Evolutionary conservation across 768 basidiomycete species (phyloP).

Genomic region (Trametopsis cervina): DNA sequence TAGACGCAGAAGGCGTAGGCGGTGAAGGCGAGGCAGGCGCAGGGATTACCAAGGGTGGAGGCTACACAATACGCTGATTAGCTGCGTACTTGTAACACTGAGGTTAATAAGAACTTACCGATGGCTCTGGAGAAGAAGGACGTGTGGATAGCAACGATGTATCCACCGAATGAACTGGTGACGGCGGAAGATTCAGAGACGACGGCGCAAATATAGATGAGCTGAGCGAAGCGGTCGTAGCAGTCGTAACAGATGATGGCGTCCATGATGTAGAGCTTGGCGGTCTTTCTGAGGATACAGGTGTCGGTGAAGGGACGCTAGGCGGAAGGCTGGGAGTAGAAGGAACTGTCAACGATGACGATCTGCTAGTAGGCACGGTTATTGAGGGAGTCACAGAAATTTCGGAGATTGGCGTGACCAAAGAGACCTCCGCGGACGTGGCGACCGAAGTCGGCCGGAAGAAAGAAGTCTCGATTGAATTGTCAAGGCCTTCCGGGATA

Average conservation of each 20-base stretch:
- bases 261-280: background rate
- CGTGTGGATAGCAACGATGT: slow-evolving; percentile 2
- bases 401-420: slow-evolving; percentile 21
- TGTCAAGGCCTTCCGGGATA: slow-evolving; percentile 54
- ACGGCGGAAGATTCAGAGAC: slow-evolving; percentile 1
- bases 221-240: background rate
- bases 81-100: background rate
- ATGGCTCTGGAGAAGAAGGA: slow-evolving; percentile 17
- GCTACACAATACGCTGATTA: slow-evolving; percentile 21
- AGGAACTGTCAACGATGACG: slow-evolving; percentile 10
- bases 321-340: slow-evolving; percentile 25
- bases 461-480: slow-evolving; percentile 69
- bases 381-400: slow-evolving; percentile 19
- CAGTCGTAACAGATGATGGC: background rate
- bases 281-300: slow-evolving; percentile 12
- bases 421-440: slow-evolving; percentile 18
- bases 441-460: slow-evolving; percentile 45
- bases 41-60: slow-evolving; percentile 25
- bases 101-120: slow-evolving; percentile 19
- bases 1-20: slow-evolving; percentile 30
- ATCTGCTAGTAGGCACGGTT: background rate
- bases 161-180: background rate
- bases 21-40: slow-evolving; percentile 28
- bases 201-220: background rate
- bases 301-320: slow-evolving; percentile 24